Evolutionary conservation across 106 monocot genomes (phyloP).

Genomic region (Allium fistulosum): DNA sequence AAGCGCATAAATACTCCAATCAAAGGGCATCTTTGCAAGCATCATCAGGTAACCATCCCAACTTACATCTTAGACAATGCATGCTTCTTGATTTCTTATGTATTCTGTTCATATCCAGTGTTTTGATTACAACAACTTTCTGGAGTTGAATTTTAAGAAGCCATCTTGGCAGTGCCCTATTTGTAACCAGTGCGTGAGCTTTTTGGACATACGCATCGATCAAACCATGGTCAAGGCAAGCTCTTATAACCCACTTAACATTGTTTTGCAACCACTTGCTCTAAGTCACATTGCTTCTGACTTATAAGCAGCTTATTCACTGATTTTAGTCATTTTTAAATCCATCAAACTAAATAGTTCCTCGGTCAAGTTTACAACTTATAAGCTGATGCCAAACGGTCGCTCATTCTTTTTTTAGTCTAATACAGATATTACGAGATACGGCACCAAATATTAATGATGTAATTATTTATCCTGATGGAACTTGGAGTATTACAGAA

Average conservation of each 20-base stretch:
- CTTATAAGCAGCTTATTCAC: neutral
- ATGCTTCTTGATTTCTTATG: neutral
- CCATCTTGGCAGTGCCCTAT: conserved; percentile 78
- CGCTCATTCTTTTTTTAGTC: conserved; percentile 18
- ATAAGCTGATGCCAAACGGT: neutral
- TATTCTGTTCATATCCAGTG: conserved; percentile 28
- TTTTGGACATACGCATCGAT: conserved; percentile 58
- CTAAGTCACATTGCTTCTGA: neutral
- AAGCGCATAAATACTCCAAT: conserved; percentile 69
- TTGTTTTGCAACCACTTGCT: neutral
- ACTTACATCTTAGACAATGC: neutral
- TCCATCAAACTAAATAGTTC: neutral
- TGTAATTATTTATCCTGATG: conserved; percentile 1
- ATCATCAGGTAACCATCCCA: conserved; percentile 49
- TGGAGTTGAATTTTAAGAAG: conserved; percentile 65
- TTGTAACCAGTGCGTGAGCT: conserved; percentile 61
- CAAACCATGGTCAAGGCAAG: conserved; percentile 59
- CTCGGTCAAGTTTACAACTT: neutral
- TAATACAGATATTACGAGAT: neutral
- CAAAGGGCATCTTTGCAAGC: conserved; percentile 72
- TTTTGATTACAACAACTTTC: conserved; percentile 76
- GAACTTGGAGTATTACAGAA: conserved; percentile 10
- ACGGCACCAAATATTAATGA: neutral
- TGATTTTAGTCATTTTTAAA: neutral
- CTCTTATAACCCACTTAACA: neutral